These are phyloP conservation scores for Sungouiozyma ichnusensis DNA, from an alignment of 805 yeast species.

Conservation along the genomic window DNA sequence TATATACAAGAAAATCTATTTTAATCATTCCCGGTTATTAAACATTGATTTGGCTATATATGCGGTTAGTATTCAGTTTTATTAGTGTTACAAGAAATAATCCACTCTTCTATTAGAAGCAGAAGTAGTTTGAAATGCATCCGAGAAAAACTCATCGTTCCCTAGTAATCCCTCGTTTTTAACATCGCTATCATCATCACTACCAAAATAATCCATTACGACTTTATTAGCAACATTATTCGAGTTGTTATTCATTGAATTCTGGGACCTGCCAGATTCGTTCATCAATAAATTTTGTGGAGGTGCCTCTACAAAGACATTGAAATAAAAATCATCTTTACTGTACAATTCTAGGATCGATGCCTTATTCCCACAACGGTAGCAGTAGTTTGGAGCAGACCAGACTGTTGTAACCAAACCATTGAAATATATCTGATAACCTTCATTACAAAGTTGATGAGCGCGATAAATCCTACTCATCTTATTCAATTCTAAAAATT, in stretches of 20 bases:
- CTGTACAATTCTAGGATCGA: constrained; percentile 84
- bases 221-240: no score
- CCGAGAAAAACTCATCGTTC: constrained; percentile 25
- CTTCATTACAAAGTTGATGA: constrained; percentile 94
- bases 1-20: neutral
- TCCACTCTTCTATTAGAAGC: constrained; percentile 27
- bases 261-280: neutral
- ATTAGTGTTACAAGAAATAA: constrained; percentile 19
- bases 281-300: constrained; percentile 49
- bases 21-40: no score
- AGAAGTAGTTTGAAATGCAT: constrained; percentile 26
- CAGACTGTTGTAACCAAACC: constrained; percentile 93
- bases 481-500: constrained; percentile 67
- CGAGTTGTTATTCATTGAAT: no score
- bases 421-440: constrained; percentile 82
- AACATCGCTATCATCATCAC: constrained; percentile 2
- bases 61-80: constrained; percentile 2
- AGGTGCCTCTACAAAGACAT: constrained; percentile 95
- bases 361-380: constrained; percentile 93
- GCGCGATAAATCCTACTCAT: constrained; percentile 83
- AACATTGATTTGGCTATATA: no score
- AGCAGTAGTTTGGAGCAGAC: constrained; percentile 98
- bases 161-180: neutral
- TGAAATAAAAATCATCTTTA: constrained; percentile 61
- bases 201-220: constrained; percentile 9